Conservation (phyloP, 768 basidiomycete species). For the Lactifluus subvellereus region DNA sequence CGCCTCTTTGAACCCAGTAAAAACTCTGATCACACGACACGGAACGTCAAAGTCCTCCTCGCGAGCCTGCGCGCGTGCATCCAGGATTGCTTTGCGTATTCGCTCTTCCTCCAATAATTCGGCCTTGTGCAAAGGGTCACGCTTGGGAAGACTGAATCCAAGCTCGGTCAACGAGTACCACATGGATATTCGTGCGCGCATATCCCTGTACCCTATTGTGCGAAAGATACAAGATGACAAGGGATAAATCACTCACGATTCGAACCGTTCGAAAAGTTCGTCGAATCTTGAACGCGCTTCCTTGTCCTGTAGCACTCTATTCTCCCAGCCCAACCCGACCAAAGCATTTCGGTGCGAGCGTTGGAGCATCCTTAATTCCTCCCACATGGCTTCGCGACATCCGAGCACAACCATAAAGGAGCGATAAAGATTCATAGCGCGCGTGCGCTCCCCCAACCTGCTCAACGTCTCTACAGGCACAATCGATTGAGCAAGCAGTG, state of each 20-base stretch:
- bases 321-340: conserved; percentile 62
- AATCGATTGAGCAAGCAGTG: conserved; percentile 19
- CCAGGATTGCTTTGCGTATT: conserved; percentile 52
- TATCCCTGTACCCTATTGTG: conserved; percentile 42
- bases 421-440: conserved; percentile 66
- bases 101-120: conserved; percentile 65
- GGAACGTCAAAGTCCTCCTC: conserved; percentile 47
- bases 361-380: conserved; percentile 58
- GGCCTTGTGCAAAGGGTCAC: conserved; percentile 61
- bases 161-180: conserved; percentile 58
- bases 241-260: conserved; percentile 17
- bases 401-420: conserved; percentile 58
- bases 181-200: conserved; percentile 55
- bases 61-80: conserved; percentile 44
- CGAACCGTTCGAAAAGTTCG: conserved; percentile 20
- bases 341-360: conserved; percentile 51
- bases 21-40: conserved; percentile 54
- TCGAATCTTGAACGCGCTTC: conserved; percentile 19
- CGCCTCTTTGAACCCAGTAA: conserved; percentile 50
- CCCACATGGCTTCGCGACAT: conserved; percentile 74
- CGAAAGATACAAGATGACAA: conserved; percentile 2
- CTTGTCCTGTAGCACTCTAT: conserved; percentile 25
- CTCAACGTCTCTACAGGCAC: conserved; percentile 29
- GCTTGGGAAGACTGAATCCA: conserved; percentile 53
- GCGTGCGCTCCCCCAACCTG: conserved; percentile 49